These are phyloP conservation scores for Hsuehochloa calcarea DNA, from an alignment of 176 grass and related monocot species.

Conservation along the genomic window DNA sequence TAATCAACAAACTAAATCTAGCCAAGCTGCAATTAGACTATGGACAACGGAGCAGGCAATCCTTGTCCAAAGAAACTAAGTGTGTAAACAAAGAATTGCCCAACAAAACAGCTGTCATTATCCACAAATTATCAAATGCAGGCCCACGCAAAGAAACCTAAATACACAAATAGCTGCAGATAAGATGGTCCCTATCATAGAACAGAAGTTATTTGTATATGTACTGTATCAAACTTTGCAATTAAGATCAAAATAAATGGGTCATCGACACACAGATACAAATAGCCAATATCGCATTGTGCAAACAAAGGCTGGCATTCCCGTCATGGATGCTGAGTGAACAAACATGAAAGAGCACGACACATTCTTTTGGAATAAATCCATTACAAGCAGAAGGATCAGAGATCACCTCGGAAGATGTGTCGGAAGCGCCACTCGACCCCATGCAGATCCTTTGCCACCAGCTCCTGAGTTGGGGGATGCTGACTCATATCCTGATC, in stretches of 20 bases:
- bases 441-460: conserved; percentile 82
- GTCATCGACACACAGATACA: not conserved
- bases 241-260: conserved; percentile 16
- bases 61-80: not conserved
- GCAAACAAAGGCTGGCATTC: not conserved
- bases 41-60: not conserved
- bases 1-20: not conserved
- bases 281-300: not conserved
- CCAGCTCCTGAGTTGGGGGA: conserved; percentile 83
- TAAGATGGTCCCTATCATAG: not conserved
- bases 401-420: conserved; percentile 79
- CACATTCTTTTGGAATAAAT: not conserved
- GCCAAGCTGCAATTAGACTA: not conserved
- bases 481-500: conserved; percentile 82
- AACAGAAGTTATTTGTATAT: not conserved
- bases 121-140: not conserved
- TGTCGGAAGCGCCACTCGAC: conserved; percentile 89
- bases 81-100: not conserved
- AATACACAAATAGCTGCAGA: not conserved
- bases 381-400: not conserved
- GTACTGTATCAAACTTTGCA: not conserved
- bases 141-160: not conserved
- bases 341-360: not conserved
- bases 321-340: not conserved
- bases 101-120: not conserved